Evolutionary conservation across 1,139 yeast genomes (phyloP).

Genomic region (Chernovozyma sophiae-reginae): DNA sequence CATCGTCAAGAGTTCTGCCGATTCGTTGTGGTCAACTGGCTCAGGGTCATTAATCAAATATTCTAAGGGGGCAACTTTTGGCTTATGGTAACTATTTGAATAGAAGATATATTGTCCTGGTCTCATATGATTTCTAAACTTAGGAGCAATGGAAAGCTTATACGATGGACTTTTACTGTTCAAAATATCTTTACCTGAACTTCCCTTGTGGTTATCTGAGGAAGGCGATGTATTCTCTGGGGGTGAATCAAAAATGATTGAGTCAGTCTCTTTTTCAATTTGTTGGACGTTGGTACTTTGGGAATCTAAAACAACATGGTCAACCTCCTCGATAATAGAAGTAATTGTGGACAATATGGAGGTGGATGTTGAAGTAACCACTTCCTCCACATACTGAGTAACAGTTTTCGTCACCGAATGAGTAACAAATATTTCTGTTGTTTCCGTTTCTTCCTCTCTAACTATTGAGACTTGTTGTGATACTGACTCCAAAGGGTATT

Average conservation of each 20-base stretch:
- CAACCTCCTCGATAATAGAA: background rate
- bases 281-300: no score
- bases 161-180: slow-evolving; percentile 19
- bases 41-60: background rate
- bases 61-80: background rate
- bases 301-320: no score
- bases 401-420: slow-evolving; percentile 3
- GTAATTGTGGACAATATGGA: background rate
- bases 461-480: background rate
- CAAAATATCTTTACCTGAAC: slow-evolving; percentile 18
- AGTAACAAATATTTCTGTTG: slow-evolving; percentile 3
- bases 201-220: background rate
- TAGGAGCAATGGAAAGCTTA: slow-evolving; percentile 23
- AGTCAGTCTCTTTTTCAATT: no score
- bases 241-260: no score
- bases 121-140: slow-evolving; percentile 18
- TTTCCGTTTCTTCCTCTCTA: background rate
- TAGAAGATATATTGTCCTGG: background rate
- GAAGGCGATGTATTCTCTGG: no score
- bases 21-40: background rate
- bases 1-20: background rate
- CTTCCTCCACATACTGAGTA: background rate
- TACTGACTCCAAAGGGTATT: background rate
- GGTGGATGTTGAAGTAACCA: background rate
- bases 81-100: background rate